A percentile compares a stretch with the other conserved stretches of the same genome.
phyloP scores from a whole-genome alignment of 768 basidiomycete genomes.

The Neoboletus subvelutipes region DNA sequence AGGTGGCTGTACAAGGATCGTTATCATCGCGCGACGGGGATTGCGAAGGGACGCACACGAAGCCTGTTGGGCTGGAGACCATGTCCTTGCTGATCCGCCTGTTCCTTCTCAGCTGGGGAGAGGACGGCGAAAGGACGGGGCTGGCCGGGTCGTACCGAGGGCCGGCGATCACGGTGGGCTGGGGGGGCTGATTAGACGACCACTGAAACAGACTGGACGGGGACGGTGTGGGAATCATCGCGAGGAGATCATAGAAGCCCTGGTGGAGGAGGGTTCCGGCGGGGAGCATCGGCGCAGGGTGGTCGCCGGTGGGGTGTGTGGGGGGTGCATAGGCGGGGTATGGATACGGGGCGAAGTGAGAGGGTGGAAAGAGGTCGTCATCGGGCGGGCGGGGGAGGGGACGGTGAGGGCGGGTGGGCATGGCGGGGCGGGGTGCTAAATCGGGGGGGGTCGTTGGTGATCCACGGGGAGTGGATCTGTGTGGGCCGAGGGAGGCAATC shows the following conservation, averaged over 20 bases:
- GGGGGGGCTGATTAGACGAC: conserved; percentile 37
- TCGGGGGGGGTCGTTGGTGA: no score
- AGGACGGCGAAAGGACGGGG: conserved; percentile 31
- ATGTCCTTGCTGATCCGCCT: conserved; percentile 83
- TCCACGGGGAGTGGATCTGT: neutral
- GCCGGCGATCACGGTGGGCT: neutral
- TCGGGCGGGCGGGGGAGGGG: neutral
- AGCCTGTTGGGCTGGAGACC: conserved; percentile 80
- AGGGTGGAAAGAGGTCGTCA: no score
- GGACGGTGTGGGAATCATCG: conserved; percentile 70
- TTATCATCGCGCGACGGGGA: conserved; percentile 14
- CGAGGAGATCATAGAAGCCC: conserved; percentile 85
- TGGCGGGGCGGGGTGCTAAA: neutral
- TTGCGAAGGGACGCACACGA: conserved; percentile 60
- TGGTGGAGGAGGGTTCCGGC: conserved; percentile 79
- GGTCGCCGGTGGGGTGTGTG: conserved; percentile 22
- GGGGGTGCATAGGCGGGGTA: conserved; percentile 1
- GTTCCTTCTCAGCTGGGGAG: conserved; percentile 49
- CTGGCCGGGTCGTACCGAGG: neutral
- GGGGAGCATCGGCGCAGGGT: conserved; percentile 40
- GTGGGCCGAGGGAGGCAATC: neutral
- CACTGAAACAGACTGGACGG: conserved; percentile 62
- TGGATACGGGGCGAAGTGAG: neutral
- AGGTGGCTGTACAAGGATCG: conserved; percentile 60
- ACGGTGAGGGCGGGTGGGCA: no score